Base-by-base conservation (phyloP, 164 flowering plant genomes). In the Annona squamosa region DNA sequence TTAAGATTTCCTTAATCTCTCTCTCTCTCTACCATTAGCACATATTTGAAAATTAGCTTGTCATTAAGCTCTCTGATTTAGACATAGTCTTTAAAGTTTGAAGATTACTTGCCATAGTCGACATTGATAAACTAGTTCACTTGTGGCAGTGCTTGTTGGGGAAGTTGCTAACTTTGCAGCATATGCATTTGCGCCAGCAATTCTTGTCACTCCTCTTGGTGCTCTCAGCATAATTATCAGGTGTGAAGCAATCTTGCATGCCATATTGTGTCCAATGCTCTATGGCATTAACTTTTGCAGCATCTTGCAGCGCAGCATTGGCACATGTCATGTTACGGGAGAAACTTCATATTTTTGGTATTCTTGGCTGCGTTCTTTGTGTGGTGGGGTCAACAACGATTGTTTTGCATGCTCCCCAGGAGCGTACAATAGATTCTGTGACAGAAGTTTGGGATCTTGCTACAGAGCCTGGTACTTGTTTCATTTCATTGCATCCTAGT, bases 151-250 rank as follows among this genome's bases (percentile, higher is more conserved):
- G 97, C 81, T 92, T 65, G 88, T 92, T 63, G 97, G 97, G 71
- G 97, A 92, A 83, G 80, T 89, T 73, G 96, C 96, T 67, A 92
- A 92, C 76, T 92, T 92, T 85, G 96, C 96, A 18, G 98, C 98
- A 46, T 92, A 92, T 87, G 97, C 95, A 78, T 92, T 92, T 85
- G 92, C 97, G 12, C 97, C 95, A 70, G 97, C 97, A 78, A 87
- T 92, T 79, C 77, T 92, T 72, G 97, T 92, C 76, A 92, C 95
- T 76, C 95, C 95, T 69, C 93, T 92, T 75, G 97, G 97, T 76
- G 95, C 97, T 57, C 89, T 92, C 77, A 92, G 97, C 85, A 92
- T 92, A 73, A 92, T 92, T 75, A 89, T 92, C 87, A 92, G 97
- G 97, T 81, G 86, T 65, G 86, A 75, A 67, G 44, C 17, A 71